These are phyloP conservation scores for Dioszegia aurantiaca DNA, from an alignment of 768 basidiomycete species.

Conservation along the genomic window DNA sequence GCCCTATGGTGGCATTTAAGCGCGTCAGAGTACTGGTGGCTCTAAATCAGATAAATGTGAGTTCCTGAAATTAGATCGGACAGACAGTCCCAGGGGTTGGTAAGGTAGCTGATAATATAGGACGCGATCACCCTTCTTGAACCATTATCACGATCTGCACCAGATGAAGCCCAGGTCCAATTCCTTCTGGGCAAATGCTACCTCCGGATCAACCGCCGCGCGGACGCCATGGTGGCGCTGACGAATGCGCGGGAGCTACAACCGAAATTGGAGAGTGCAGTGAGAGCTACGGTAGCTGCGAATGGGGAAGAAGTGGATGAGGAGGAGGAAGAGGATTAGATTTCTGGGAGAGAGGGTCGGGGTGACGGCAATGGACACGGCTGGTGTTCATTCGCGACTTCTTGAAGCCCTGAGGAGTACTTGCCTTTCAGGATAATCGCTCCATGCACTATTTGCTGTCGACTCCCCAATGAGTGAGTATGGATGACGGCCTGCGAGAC, in stretches of 20 bases:
- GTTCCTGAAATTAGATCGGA: conserved; percentile 36
- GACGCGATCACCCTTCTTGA: conserved; percentile 77
- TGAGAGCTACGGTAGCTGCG: conserved; percentile 45
- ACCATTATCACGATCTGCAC: conserved; percentile 72
- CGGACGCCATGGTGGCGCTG: conserved; percentile 77
- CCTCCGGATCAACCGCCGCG: conserved; percentile 71
- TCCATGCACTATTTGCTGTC: no score
- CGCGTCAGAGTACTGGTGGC: conserved; percentile 85
- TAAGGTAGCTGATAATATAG: conserved; percentile 56
- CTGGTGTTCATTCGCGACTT: no score
- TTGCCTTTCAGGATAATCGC: no score
- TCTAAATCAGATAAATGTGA: conserved; percentile 76
- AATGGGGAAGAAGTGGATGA: conserved; percentile 62
- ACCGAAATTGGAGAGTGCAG: conserved; percentile 77
- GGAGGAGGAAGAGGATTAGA: conserved; percentile 49
- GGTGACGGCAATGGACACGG: no score
- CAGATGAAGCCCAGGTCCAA: conserved; percentile 93
- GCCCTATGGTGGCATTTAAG: conserved; percentile 89
- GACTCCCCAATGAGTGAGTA: no score
- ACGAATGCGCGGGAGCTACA: conserved; percentile 90
- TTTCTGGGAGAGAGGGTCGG: background rate
- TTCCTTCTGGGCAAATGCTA: conserved; percentile 94
- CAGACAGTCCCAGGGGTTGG: background rate
- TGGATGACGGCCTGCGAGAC: no score
- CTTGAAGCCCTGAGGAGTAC: no score